Evolutionary conservation across 768 basidiomycete species (phyloP), one percentile per base, ranked within the genome.

Genomic region (Suillus subluteus): DNA sequence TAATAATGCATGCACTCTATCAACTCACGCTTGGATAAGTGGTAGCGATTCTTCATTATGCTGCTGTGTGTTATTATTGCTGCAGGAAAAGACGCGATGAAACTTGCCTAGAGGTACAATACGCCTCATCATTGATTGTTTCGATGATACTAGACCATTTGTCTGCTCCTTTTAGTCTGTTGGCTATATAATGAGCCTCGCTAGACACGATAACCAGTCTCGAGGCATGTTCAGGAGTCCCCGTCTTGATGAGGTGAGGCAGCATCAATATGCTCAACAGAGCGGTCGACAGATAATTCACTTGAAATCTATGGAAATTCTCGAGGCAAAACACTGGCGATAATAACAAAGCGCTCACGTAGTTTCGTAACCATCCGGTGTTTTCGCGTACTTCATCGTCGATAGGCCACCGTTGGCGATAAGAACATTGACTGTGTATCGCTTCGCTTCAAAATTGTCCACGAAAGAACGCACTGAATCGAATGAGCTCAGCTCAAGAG

Each of bases 361-460:
- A 40, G 70, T 72, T 71, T 81, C 80, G 74, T 76, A 81, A 41
- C 79, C 80, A 54, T 80, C 80, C 41, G 63, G 56, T 4, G 80
- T 81, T 66, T 68, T 71, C 6, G 23, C 13, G 40, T 75, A 78
- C 3, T 62, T 71, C 15, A 9, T 15, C 2, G 66, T 61, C 5
- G 58, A 50, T 15, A 78, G 3, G 15, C 67, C 77, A 18, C 80
- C 79, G 59, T 77, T 79, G 38, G 72, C 74, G 32, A 81, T 69
- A 16, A 82, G 63, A 11, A 73, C 71, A 18, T 78, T 73, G 32
- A 78, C 62, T 16, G 73, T 65, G n/a, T 67, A 62, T 9, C 64
- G 68, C 44, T 80, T 77, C 26, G 40, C 62, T 38, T 79, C 75
- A 37, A 75, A 26, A 37, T 68, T 68, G 54, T 75, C 70, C 40